Base-by-base conservation (phyloP, 2,329 filamentous ascomycete species). In the Blastomyces silverae region DNA sequence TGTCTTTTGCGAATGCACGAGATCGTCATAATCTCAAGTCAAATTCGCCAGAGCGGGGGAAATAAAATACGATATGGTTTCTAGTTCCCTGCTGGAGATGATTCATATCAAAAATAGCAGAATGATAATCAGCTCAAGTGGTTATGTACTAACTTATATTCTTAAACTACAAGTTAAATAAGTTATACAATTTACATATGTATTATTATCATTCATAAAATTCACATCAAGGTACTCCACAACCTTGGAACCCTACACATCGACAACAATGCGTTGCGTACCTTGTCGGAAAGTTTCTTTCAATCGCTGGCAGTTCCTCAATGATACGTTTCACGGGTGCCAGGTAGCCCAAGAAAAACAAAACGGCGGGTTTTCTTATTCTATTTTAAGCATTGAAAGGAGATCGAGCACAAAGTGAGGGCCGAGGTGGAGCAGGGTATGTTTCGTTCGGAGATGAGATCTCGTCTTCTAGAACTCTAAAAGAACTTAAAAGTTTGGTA, bases 381-480 rank as follows among this genome's bases (percentile, higher is more conserved):
- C 42, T 61, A 61, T 61, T 61, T 61, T 34, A 61, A 61, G 59
- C 28, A n/a, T 3, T 10, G 6, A 5, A 8, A 39, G 17, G 55
- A 57, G 44, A 61, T 61, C 39, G 22, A 1, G 31, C 31, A 28
- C 31, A 28, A 52, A 22, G 17, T 11, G 3, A 39, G 34, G 53
- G 53, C 28, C 34, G 34, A 57, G 28, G 59, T 48, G 22, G 57
- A 46, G 58, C 39, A 61, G 44, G 42, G 42, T 20, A 50, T 61
- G 39, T 22, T 61, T 25, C 44, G 34, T 17, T 22, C 25, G 59
- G 59, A 61, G 37, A 59, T 59, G 56, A 59, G 22, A 59, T 59
- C 34, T 61, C 37, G 37, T 39, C 25, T 50, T 61, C 44, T 37
- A 34, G 59, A 37, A 61, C 25, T 50, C 39, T 25, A 39, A 22